Conservation (phyloP, 2,329 filamentous ascomycete genomes). For the Paraconiothyrium sp. region DNA sequence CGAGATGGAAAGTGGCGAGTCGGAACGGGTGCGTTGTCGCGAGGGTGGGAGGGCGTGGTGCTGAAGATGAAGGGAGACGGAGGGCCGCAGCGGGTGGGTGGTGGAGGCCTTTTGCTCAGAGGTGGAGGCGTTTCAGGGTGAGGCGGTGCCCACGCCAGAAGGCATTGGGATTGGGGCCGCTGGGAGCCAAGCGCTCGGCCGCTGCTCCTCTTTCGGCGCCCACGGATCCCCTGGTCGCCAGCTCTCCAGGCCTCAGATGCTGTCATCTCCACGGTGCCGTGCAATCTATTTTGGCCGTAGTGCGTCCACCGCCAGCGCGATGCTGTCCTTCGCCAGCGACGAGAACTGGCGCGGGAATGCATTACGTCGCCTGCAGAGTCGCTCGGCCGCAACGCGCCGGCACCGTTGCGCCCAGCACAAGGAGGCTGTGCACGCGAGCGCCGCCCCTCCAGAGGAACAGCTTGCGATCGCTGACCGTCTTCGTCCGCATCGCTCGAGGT, state of each 20-base stretch:
- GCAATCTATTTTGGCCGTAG: constrained; percentile 6
- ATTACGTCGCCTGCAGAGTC: constrained; percentile 14
- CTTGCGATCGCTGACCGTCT: constrained; percentile 8
- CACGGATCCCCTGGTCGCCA: constrained; percentile 9
- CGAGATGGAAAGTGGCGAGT: constrained; percentile 7
- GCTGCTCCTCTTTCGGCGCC: constrained; percentile 6
- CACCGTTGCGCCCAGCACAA: neutral
- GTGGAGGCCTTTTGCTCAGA: constrained; percentile 37
- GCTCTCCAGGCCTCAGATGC: neutral
- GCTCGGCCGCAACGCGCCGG: neutral
- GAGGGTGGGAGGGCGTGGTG: constrained; percentile 9
- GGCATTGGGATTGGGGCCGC: neutral
- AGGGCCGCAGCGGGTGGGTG: constrained; percentile 17
- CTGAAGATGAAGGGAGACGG: constrained; percentile 18
- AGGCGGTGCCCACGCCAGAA: constrained; percentile 23
- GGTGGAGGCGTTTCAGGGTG: constrained; percentile 39
- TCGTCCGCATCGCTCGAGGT: too few species aligned
- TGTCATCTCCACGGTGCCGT: neutral
- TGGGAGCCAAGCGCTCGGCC: constrained; percentile 9
- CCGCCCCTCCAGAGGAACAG: constrained; percentile 7
- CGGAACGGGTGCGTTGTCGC: neutral
- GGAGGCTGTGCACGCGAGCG: constrained; percentile 12
- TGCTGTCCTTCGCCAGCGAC: neutral
- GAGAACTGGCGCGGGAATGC: constrained; percentile 1
- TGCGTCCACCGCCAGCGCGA: neutral